Base-by-base conservation (phyloP, 2,329 filamentous ascomycete species). In the Mariannaea elegans region DNA sequence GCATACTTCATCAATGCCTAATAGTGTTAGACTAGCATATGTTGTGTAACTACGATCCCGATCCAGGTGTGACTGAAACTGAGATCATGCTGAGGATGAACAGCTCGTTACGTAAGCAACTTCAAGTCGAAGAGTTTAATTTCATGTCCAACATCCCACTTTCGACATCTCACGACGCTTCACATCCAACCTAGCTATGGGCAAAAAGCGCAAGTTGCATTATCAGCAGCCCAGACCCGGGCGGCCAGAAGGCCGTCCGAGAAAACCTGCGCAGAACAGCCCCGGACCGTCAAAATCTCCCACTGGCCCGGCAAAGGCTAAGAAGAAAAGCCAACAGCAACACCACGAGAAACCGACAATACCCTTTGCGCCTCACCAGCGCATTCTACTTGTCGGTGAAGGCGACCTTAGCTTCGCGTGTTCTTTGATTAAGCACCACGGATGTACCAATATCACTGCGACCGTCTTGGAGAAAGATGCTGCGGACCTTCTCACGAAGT, bases 371-470 rank as follows among this genome's bases (percentile, higher is more conserved):
- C 78, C 84, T 36, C 77, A 84, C 67, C 87, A 93, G 65, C 79
- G 84, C 68, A 92, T 94, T 63, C 86, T 95, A 7, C 84, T 94
- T 3, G 78, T 94, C 50, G 92, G 92, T 69, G 92, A 95, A 73
- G 92, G 87, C 65, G 92, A 96, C 76, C 86, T 95, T 71, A 93
- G 90, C 73, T 94, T 93, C 74, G 85, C 91, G 12, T 83, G 84
- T 24, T 88, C 87, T 2, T 81, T 94, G 2, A 81, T 90, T 51
- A 76, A 82, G 52, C 82, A 90, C 69, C 90, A 93, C 77, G 82
- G 80, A 65, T 92, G 88, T 78, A 82, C 79, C 60, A 81, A 88
- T 69, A 75, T 94, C 6, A 89, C 86, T 0, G 90, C 90, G 34
- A 93, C 91, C 2, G 87, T 90, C 14, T 83, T 86, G 67, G 91